These are phyloP conservation scores for Lichtheimia hyalospora DNA, from an alignment of 371 early-diverging fungal species.

Conservation along the genomic window DNA sequence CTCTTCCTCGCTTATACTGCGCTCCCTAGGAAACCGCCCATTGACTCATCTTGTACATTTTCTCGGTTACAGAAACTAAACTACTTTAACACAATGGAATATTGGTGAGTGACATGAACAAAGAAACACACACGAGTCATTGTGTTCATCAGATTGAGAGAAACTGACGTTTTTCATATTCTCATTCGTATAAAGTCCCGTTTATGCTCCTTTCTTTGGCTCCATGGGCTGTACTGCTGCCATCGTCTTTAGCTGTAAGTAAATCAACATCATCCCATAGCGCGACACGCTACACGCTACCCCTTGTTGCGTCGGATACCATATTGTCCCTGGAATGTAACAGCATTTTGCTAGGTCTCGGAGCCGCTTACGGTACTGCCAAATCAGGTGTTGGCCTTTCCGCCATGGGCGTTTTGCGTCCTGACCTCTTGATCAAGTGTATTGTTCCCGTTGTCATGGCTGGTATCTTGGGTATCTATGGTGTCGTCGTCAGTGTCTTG, in stretches of 20 bases:
- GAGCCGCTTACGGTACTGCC: slow-evolving; percentile 98
- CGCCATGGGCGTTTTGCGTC: slow-evolving; percentile 93
- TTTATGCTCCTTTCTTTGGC: slow-evolving; percentile 96
- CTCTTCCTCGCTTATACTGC: not conserved
- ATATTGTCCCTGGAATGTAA: not conserved
- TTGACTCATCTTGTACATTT: too few relatives aligned
- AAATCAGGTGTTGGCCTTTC: slow-evolving; percentile 97
- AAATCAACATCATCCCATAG: too few relatives aligned
- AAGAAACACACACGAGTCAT: too few relatives aligned
- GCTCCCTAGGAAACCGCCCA: too few relatives aligned
- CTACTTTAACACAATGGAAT: too few relatives aligned
- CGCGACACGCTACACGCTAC: not conserved
- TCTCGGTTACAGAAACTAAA: too few relatives aligned
- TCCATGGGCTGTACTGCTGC: slow-evolving; percentile 95
- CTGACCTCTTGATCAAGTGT: slow-evolving; percentile 90
- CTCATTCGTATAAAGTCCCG: slow-evolving; percentile 67
- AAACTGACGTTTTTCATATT: not conserved
- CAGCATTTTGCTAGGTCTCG: slow-evolving; percentile 59
- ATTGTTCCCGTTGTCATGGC: slow-evolving; percentile 97
- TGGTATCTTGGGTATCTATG: slow-evolving; percentile 98
- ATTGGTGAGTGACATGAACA: too few relatives aligned
- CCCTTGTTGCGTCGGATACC: not conserved
- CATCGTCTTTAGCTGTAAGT: slow-evolving; percentile 95
- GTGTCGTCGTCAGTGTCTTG: slow-evolving; percentile 90
- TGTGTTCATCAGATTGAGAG: not conserved